A percentile compares a stretch with the other conserved stretches of the same genome.
These are phyloP conservation scores for Stephanodiscus triporus DNA, from an alignment of 108 stramenopile genomes.

Conservation along the genomic window DNA sequence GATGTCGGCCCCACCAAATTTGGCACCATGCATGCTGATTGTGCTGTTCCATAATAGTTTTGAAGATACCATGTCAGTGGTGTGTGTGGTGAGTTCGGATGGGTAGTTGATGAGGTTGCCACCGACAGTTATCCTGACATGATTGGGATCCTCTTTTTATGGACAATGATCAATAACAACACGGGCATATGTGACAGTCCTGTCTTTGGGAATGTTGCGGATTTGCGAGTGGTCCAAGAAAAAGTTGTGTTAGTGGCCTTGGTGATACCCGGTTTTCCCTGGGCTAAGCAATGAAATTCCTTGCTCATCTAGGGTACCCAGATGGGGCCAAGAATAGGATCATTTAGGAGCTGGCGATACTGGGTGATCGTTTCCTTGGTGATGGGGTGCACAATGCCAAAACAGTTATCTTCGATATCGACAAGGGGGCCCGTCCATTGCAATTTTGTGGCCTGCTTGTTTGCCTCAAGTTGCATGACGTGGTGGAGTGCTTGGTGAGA, in stretches of 20 bases:
- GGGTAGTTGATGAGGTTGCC: background rate
- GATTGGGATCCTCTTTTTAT: too few relatives aligned
- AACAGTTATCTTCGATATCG: background rate
- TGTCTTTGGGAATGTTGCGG: background rate
- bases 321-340: background rate
- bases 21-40: background rate
- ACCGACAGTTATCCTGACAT: too few relatives aligned
- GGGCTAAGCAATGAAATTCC: background rate
- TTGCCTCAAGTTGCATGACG: background rate
- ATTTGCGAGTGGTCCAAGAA: background rate
- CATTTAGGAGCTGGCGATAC: background rate
- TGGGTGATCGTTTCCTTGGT: slow-evolving; percentile 4
- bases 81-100: slow-evolving; percentile 2
- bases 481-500: background rate
- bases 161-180: background rate
- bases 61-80: background rate
- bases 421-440: background rate
- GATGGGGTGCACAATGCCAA: background rate
- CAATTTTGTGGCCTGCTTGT: background rate
- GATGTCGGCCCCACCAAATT: slow-evolving; percentile 20
- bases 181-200: background rate
- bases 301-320: background rate
- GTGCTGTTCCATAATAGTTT: background rate
- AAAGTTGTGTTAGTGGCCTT: background rate
- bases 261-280: background rate